phyloP scores from a whole-genome alignment of 768 basidiomycete genomes.

The Tricholomella constricta region DNA sequence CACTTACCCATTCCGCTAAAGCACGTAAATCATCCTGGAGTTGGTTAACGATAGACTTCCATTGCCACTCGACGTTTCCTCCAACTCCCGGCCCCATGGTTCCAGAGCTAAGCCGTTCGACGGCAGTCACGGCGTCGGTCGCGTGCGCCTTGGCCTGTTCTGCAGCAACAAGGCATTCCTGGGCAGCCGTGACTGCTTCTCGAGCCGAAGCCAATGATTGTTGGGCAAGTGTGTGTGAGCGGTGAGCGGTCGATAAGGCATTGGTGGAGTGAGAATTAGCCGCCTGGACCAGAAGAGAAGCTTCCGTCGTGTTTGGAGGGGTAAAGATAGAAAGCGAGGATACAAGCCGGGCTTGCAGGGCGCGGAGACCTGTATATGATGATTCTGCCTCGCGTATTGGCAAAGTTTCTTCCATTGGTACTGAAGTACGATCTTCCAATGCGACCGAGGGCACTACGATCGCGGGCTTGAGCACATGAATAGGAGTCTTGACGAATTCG shows the following conservation, averaged over 20 bases:
- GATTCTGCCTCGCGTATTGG: conserved; percentile 3
- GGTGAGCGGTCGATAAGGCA: conserved; percentile 25
- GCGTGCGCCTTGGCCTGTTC: conserved; percentile 24
- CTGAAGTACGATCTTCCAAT: background rate
- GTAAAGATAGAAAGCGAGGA: conserved; percentile 22
- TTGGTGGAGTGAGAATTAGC: conserved; percentile 26
- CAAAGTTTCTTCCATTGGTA: background rate
- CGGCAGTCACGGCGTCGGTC: conserved; percentile 24
- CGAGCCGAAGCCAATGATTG: conserved; percentile 29
- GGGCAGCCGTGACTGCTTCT: conserved; percentile 28
- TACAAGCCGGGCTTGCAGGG: conserved; percentile 23
- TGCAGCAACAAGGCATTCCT: conserved; percentile 25
- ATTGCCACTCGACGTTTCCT: conserved; percentile 11
- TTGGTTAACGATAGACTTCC: conserved; percentile 9
- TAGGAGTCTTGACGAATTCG: background rate
- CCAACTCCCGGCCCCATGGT: background rate
- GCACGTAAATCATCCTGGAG: conserved; percentile 19
- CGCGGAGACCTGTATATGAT: conserved; percentile 19
- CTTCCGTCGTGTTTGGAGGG: conserved; percentile 18
- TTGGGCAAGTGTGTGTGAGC: conserved; percentile 30
- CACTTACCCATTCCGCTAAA: conserved; percentile 18
- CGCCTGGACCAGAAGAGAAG: conserved; percentile 22
- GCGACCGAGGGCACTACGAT: background rate
- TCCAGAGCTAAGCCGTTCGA: conserved; percentile 18
- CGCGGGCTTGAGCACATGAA: background rate